phyloP scores from a whole-genome alignment of 2,329 filamentous ascomycete species.

The Sclerotinia nivalis region DNA sequence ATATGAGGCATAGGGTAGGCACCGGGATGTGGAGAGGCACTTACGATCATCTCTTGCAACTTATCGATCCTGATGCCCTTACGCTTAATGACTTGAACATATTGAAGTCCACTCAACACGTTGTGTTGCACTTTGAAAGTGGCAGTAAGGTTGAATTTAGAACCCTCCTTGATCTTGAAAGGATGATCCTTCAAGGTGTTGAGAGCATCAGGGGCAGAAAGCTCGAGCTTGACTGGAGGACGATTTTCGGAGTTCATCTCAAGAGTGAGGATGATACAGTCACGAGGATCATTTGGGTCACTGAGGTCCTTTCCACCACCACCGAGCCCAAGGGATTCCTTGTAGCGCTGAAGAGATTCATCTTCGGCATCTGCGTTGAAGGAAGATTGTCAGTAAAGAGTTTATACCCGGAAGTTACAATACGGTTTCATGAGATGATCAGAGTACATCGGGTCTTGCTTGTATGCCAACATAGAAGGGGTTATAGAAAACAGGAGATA shows the following conservation, averaged over 20 bases:
- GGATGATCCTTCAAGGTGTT: conserved; percentile 82
- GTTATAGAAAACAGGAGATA: neutral
- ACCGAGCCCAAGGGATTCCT: conserved; percentile 87
- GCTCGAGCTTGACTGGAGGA: conserved; percentile 82
- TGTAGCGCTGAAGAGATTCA: conserved; percentile 96
- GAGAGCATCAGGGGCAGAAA: conserved; percentile 72
- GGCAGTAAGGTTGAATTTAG: conserved; percentile 91
- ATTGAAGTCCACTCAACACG: conserved; percentile 92
- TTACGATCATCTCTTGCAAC: conserved; percentile 96
- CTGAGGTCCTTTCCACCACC: conserved; percentile 68
- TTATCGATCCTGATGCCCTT: conserved; percentile 86
- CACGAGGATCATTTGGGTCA: conserved; percentile 78
- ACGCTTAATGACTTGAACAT: conserved; percentile 90
- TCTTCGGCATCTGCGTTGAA: conserved; percentile 55
- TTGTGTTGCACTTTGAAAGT: conserved; percentile 96
- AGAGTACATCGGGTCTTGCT: neutral
- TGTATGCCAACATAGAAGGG: neutral
- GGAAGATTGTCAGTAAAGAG: neutral
- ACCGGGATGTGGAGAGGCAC: conserved; percentile 42
- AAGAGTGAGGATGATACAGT: conserved; percentile 90
- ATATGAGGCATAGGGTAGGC: neutral
- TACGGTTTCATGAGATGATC: neutral
- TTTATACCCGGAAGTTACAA: neutral
- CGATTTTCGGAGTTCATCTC: conserved; percentile 85
- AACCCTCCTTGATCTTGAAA: conserved; percentile 96